A percentile compares a stretch with the other conserved stretches of the same genome.
These are phyloP conservation scores for Eucalyptus albens DNA, from an alignment of 345 rosid species.

Conservation along the genomic window DNA sequence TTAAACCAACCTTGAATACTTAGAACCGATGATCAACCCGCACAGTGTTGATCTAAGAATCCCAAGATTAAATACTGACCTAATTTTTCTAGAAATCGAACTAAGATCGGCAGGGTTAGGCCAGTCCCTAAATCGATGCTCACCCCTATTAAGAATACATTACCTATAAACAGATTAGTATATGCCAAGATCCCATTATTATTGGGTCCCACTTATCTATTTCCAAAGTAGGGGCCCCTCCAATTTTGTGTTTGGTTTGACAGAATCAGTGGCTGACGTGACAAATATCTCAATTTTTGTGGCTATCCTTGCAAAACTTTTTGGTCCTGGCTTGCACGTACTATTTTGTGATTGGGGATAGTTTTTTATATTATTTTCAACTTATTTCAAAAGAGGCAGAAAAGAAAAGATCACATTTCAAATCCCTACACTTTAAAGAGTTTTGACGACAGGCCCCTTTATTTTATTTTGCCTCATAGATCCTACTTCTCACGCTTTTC, in stretches of 20 bases:
- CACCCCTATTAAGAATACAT: accelerated
- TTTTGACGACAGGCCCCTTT: background rate
- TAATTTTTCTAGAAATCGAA: accelerated
- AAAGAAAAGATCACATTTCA: background rate
- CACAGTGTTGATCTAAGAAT: accelerated
- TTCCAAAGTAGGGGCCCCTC: background rate
- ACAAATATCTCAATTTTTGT: background rate
- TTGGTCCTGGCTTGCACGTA: background rate
- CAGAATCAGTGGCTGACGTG: background rate
- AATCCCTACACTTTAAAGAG: background rate
- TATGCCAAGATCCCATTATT: background rate
- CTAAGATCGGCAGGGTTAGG: accelerated
- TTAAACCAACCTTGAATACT: accelerated
- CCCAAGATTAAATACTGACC: no score
- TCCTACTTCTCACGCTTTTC: background rate
- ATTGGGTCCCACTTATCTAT: background rate
- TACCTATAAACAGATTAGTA: background rate
- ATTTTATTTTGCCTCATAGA: background rate
- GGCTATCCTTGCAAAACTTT: background rate
- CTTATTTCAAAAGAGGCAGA: background rate
- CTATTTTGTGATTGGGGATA: background rate
- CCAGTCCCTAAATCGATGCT: accelerated
- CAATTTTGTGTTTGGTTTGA: background rate
- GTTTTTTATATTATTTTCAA: background rate
- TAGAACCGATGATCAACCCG: accelerated